Evolutionary conservation across 306 rosid species (phyloP).

Genomic region (Vigna hirtella): DNA sequence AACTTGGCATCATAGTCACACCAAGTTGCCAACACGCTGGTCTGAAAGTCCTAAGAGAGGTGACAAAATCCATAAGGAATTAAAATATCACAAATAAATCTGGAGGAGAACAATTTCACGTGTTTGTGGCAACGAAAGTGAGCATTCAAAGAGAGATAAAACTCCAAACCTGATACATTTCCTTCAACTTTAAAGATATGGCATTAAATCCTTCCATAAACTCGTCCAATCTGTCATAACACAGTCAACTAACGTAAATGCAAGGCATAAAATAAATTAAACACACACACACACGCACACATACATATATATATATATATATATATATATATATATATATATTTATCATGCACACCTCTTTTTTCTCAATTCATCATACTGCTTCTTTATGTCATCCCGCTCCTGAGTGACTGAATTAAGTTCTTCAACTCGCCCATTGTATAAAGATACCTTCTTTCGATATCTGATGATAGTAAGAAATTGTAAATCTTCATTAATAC

Average conservation of each 20-base stretch:
- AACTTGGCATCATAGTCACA: background rate
- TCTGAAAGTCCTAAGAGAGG: slow-evolving; percentile 11
- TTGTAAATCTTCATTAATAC: slow-evolving; percentile 32
- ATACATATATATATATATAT: no score
- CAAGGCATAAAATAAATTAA: slow-evolving; percentile 25
- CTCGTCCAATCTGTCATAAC: slow-evolving; percentile 77
- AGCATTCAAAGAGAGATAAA: background rate
- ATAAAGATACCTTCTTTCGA: slow-evolving; percentile 75
- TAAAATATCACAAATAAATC: slow-evolving; percentile 8
- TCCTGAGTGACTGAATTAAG: slow-evolving; percentile 83
- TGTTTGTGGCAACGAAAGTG: background rate
- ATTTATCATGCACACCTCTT: slow-evolving; percentile 62
- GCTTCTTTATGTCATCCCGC: slow-evolving; percentile 84
- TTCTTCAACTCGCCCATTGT: slow-evolving; percentile 90
- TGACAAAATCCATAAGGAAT: slow-evolving; percentile 1
- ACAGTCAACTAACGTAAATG: slow-evolving; percentile 34
- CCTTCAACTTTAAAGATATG: slow-evolving; percentile 91
- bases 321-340: background rate
- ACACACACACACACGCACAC: accelerated
- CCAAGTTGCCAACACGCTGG: background rate
- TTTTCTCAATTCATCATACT: slow-evolving; percentile 88
- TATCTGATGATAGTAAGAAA: slow-evolving; percentile 56
- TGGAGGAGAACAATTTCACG: slow-evolving; percentile 1
- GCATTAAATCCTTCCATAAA: slow-evolving; percentile 97
- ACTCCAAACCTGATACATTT: slow-evolving; percentile 89